These are phyloP conservation scores for Ocimum tenuiflorum DNA, from an alignment of 257 asterid genomes.

Conservation along the genomic window DNA sequence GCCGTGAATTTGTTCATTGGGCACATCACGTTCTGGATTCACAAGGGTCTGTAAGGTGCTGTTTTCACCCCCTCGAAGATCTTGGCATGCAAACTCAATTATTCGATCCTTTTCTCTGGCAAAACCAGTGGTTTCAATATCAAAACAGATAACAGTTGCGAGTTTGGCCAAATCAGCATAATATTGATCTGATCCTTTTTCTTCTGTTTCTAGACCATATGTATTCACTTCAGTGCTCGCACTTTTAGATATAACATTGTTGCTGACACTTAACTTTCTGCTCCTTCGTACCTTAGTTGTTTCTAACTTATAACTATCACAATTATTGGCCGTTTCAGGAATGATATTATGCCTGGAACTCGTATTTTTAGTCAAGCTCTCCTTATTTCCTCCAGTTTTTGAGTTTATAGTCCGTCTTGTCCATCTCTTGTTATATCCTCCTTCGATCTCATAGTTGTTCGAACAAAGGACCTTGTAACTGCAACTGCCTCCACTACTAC, in stretches of 20 bases:
- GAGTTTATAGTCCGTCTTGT: constrained; percentile 43
- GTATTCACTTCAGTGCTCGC: constrained; percentile 19
- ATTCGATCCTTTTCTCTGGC: constrained; percentile 47
- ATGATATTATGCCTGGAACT: constrained; percentile 25
- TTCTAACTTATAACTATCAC: constrained; percentile 22
- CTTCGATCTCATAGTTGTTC: constrained; percentile 44
- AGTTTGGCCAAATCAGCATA: constrained; percentile 52
- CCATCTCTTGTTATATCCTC: constrained; percentile 52
- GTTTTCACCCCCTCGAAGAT: constrained; percentile 80
- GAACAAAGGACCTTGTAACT: constrained; percentile 46
- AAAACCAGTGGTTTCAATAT: constrained; percentile 88
- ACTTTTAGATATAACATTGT: constrained; percentile 29
- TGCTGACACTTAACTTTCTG: constrained; percentile 25
- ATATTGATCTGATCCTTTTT: constrained; percentile 34
- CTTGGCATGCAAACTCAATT: constrained; percentile 80
- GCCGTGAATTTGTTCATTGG: constrained; percentile 51
- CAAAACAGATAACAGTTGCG: constrained; percentile 56
- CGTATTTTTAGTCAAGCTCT: constrained; percentile 27
- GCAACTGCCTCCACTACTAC: constrained; percentile 26
- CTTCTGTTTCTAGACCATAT: constrained; percentile 25
- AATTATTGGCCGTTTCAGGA: constrained; percentile 21
- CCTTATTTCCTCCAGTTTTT: constrained; percentile 38
- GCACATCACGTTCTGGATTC: constrained; percentile 62
- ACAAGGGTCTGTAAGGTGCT: constrained; percentile 82
- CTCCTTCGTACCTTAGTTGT: constrained; percentile 27